phyloP scores from a whole-genome alignment of 2,329 filamentous ascomycete species.

The Stachybotrys chartarum region DNA sequence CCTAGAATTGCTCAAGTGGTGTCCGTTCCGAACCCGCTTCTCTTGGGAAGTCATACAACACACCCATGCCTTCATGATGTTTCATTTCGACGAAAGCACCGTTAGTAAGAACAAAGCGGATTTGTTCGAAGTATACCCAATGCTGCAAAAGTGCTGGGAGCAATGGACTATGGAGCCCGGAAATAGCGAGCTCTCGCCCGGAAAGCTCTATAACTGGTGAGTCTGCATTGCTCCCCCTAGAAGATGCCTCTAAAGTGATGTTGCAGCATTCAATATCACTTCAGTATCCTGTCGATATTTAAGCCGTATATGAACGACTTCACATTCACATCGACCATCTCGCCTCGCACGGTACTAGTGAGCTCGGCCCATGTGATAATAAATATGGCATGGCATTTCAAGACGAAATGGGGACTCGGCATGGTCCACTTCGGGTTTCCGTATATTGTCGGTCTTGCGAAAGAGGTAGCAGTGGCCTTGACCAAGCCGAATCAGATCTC shows the following conservation, averaged over 20 bases:
- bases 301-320: conserved; percentile 1
- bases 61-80: conserved; percentile 1
- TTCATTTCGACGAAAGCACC: background rate
- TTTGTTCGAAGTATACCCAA: background rate
- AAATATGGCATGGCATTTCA: conserved; percentile 1
- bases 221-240: too few species aligned
- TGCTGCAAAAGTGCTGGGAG: background rate
- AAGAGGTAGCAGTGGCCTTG: background rate
- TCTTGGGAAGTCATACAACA: background rate
- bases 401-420: conserved; percentile 1
- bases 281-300: background rate
- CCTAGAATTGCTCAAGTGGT: background rate
- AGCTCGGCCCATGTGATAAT: background rate
- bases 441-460: background rate
- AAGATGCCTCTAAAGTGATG: background rate
- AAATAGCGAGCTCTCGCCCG: background rate
- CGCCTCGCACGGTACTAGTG: background rate
- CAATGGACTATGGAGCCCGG: background rate
- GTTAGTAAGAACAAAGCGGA: background rate
- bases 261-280: conserved; percentile 1
- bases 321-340: background rate
- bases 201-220: background rate
- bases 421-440: conserved; percentile 1
- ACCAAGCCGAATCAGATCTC: background rate
- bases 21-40: background rate